Evolutionary conservation across 1,139 yeast genomes (phyloP), one percentile per base, ranked within the genome.

Genomic region (Kodamaea anthophila): DNA sequence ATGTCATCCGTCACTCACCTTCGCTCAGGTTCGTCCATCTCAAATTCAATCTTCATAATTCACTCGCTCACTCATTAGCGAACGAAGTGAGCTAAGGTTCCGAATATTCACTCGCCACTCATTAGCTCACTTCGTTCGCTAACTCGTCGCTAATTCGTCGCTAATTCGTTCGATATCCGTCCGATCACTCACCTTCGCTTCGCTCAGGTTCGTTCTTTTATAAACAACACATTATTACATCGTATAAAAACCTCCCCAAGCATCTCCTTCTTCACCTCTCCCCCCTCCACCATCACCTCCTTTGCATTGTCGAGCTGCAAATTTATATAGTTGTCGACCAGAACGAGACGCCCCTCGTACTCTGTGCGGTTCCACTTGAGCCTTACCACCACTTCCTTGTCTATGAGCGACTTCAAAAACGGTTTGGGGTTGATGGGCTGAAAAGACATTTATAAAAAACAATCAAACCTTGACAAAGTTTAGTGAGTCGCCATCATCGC

Each of bases 281-380:
- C 25, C 1, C 48, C 55, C 3, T 49, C 55, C 10, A 68, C 77
- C 7, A 75, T 62, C 29, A 65, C 60, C 53, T 87, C 95, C 31
- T 64, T 71, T 1, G 94, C 80, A 20, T 77, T 72, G 23, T 73
- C 77, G 23, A 91, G 61, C 49, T 86, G 88, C 22, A 91, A 45
- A 48, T 91, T 93, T 91, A 93, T 91, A 58, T 91, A 93, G 44
- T 86, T 85, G 52, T 91, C 99, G 16, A 86, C 82, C 1, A 95
- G 78, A 10, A 77, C 59, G 28, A 91, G 67, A n/a, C 55, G 70
- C 1, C 98, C 98, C 37, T 64, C 70, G 57, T 91, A 91, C 51
- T 87, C 94, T n/a, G 95, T 83, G 41, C 74, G 75, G 49, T 87
- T 91, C 83, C 96, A 93, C 55, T 91, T 91, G 39, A 91, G 70